These are phyloP conservation scores for Venturia aucupariae DNA, from an alignment of 2,329 filamentous ascomycete species.

Conservation along the genomic window DNA sequence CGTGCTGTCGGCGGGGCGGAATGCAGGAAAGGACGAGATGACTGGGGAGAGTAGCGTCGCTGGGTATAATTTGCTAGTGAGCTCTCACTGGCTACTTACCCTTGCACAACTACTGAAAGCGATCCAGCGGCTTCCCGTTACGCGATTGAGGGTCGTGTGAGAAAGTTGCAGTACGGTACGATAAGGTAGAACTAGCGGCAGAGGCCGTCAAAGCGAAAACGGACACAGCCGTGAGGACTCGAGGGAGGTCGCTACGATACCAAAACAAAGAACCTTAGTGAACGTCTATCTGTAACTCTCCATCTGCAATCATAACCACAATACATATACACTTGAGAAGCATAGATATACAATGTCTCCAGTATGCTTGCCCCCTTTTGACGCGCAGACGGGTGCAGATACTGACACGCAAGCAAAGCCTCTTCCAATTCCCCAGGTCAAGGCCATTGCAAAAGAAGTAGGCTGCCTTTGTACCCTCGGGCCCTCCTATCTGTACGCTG, in stretches of 20 bases:
- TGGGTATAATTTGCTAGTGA: neutral
- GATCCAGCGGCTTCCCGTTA: neutral
- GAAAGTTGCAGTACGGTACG: too few relatives aligned
- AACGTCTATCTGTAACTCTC: too few relatives aligned
- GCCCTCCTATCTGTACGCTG: neutral
- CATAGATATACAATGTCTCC: conserved; percentile 3
- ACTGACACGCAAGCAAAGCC: conserved; percentile 32
- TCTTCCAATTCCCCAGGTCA: conserved; percentile 64
- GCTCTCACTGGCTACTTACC: neutral
- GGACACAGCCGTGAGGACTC: neutral
- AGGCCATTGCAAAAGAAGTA: conserved; percentile 80
- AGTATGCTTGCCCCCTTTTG: neutral
- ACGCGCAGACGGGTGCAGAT: neutral
- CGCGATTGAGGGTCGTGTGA: neutral
- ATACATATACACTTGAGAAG: neutral
- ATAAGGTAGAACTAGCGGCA: too few relatives aligned
- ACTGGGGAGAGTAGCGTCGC: neutral
- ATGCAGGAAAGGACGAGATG: neutral
- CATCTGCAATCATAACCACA: neutral
- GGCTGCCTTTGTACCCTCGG: conserved; percentile 25
- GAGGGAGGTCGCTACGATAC: too few relatives aligned
- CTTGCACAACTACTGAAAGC: neutral
- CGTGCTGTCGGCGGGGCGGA: neutral
- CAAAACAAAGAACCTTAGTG: neutral
- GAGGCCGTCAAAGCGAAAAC: neutral